A percentile compares a stretch with the other conserved stretches of the same genome.
phyloP scores from a whole-genome alignment of 768 basidiomycete genomes.

The Rhodosporidiobolus odoratus region DNA sequence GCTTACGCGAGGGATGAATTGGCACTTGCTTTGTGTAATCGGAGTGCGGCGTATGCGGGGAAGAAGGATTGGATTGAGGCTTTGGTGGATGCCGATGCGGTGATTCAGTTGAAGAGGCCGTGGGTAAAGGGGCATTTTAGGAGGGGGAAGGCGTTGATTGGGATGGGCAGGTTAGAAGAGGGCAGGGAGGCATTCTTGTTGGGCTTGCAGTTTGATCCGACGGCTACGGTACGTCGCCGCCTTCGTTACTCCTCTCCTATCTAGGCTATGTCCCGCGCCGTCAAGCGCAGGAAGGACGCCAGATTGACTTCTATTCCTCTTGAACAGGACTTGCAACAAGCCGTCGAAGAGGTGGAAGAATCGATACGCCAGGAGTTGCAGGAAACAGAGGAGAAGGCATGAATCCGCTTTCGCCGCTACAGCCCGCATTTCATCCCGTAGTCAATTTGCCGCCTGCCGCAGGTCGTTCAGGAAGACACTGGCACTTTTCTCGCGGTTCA shows the following conservation, averaged over 20 bases:
- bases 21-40: conserved; percentile 80
- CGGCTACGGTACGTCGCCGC: conserved; percentile 57
- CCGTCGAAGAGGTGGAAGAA: conserved; percentile 27
- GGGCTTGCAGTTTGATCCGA: conserved; percentile 78
- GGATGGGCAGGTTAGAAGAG: conserved; percentile 62
- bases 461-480: too few relatives aligned
- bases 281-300: not conserved
- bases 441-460: too few relatives aligned
- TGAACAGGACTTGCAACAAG: conserved; percentile 19
- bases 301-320: not conserved
- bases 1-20: conserved; percentile 81
- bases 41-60: conserved; percentile 79
- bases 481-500: too few relatives aligned
- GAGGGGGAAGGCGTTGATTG: conserved; percentile 80
- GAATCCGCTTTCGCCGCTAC: too few relatives aligned
- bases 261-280: too few relatives aligned
- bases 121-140: conserved; percentile 98
- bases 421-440: too few relatives aligned
- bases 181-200: conserved; percentile 74
- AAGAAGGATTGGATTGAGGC: conserved; percentile 69
- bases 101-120: conserved; percentile 71
- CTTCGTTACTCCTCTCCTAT: too few relatives aligned
- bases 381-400: not conserved
- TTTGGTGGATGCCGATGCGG: conserved; percentile 82
- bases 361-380: conserved; percentile 5